Evolutionary conservation across 2,329 filamentous ascomycete genomes (phyloP), one percentile per base, ranked within the genome.

Genomic region (Trichophyton rubrum): DNA sequence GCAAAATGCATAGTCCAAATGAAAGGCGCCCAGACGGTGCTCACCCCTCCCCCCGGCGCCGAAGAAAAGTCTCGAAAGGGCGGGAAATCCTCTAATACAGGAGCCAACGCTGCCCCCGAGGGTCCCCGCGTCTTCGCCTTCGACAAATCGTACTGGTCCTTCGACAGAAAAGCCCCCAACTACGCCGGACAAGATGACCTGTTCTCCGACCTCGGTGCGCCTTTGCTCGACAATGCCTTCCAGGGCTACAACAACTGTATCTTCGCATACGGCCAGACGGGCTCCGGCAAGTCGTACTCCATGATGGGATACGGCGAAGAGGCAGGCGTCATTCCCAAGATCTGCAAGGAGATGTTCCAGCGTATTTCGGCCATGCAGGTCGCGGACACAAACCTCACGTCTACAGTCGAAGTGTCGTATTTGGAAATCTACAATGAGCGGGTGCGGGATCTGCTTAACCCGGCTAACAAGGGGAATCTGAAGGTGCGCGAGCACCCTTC

Each of bases 221-320:
- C 93, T 59, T 81, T 99, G 62, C 82, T 99, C 66, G 92, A 99
- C 77, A 99, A 99, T 82, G 93, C 93, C 17, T 99, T 99, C 72
- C 85, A 92, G 69, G 93, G 93, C 51, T 99, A 97, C 79, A 97
- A 99, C 80, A 99, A 97, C 75, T 99, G 93, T 80, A 99, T 99
- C 70, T 99, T 99, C 72, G 93, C 93, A 13, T 99, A 99, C 72
- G 93, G 93, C 17, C 93, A 99, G 78, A 99, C 93, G 1, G 93
- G 93, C 67, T 97, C 93, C 0, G 93, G 93, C 75, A 99, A 99
- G 77, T 96, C 90, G 15, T 99, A 99, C 75, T 96, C 91, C 35
- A 99, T 99, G 92, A 99, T 99, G 93, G 93, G 93, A 56, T 99
- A 97, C 75, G 93, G 93, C 59, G 87, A 92, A 69, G 92, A 99